Percentiles rank a stretch among this genome's conserved stretches.
These are phyloP conservation scores for Gaultheria prostrata DNA, from an alignment of 148 eudicot genomes.

Conservation along the genomic window DNA sequence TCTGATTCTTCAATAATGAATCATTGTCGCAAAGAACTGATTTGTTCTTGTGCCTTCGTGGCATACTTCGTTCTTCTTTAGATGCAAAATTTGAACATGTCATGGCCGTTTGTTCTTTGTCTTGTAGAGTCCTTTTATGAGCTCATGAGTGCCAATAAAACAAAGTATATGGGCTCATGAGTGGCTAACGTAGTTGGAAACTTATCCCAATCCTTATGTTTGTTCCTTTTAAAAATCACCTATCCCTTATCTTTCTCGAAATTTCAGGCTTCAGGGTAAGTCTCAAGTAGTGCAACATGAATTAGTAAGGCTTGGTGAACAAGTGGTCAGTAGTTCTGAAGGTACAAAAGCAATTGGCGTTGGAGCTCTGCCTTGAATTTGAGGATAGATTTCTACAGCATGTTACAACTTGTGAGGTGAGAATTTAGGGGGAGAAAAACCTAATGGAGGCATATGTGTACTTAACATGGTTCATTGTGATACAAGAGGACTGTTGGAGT, in stretches of 20 bases:
- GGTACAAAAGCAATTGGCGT: slow-evolving; percentile 95
- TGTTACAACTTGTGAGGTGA: slow-evolving; percentile 92
- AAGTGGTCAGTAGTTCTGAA: slow-evolving; percentile 85
- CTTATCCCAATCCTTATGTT: too few species aligned
- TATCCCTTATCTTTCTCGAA: neutral
- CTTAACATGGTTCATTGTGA: neutral
- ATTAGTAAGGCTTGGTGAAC: slow-evolving; percentile 88
- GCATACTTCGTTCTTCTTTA: neutral
- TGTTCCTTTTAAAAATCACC: neutral
- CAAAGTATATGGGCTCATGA: neutral
- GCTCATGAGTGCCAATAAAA: neutral
- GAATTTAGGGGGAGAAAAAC: slow-evolving; percentile 1
- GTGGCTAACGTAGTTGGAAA: neutral
- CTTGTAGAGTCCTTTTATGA: neutral
- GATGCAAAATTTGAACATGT: neutral
- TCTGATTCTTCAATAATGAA: neutral
- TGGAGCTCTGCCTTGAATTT: slow-evolving; percentile 98
- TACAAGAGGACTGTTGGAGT: neutral
- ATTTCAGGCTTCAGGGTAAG: slow-evolving; percentile 91
- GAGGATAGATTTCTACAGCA: slow-evolving; percentile 94
- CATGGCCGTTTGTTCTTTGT: too few species aligned
- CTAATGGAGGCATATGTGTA: neutral
- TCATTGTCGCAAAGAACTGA: neutral
- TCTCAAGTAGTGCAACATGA: slow-evolving; percentile 93
- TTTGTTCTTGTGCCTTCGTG: neutral